Evolutionary conservation across 2,329 filamentous ascomycete genomes (phyloP).

Genomic region (Penicillium sumatraense): DNA sequence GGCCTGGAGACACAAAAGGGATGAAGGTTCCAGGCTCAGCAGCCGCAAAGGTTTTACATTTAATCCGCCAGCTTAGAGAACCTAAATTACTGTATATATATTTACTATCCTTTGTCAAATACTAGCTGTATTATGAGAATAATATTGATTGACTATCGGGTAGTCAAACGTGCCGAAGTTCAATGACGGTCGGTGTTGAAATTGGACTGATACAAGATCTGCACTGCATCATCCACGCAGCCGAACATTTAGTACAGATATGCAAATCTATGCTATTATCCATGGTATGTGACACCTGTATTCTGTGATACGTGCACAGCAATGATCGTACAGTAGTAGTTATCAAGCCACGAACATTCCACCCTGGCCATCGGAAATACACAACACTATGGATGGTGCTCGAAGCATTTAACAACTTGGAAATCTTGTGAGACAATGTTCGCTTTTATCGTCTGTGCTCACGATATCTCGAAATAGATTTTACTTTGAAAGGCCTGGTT

Average conservation of each 20-base stretch:
- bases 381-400: constrained; percentile 22
- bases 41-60: no score
- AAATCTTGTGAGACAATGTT: constrained; percentile 18
- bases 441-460: constrained; percentile 16
- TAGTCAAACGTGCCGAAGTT: background rate
- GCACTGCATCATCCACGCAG: constrained; percentile 7
- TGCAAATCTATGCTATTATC: constrained; percentile 1
- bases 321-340: constrained; percentile 14
- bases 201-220: constrained; percentile 19
- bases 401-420: constrained; percentile 4
- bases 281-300: constrained; percentile 19
- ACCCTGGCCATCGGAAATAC: constrained; percentile 14
- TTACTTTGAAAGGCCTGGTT: constrained; percentile 8
- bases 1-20: background rate
- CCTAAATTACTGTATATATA: no score
- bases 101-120: no score
- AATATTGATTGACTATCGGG: no score
- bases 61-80: no score
- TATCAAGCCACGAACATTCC: constrained; percentile 25
- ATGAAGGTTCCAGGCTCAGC: background rate
- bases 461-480: constrained; percentile 21
- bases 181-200: constrained; percentile 18
- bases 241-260: background rate
- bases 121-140: no score
- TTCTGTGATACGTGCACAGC: constrained; percentile 23